Percentiles rank a stretch among this genome's conserved stretches.
These are phyloP conservation scores for Zizania latifolia DNA, from an alignment of 176 grass and related monocot species.

Conservation along the genomic window DNA sequence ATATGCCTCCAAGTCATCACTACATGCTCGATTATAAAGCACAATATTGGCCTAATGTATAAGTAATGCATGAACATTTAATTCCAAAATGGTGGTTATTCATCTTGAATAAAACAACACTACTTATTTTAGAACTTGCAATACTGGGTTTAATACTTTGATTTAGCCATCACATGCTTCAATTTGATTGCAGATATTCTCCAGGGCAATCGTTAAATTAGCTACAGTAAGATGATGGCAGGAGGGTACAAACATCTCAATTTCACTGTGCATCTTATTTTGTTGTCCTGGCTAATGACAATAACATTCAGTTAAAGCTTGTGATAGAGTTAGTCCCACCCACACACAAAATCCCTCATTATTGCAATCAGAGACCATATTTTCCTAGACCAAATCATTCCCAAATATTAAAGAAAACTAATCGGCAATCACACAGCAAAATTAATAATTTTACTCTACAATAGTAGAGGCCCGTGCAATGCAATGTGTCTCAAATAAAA, in stretches of 20 bases:
- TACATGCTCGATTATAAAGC: neutral
- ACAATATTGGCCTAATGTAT: neutral
- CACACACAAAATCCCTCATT: neutral
- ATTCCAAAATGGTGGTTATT: neutral
- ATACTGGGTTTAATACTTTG: neutral
- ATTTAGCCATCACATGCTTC: neutral
- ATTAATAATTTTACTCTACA: constrained; percentile 1
- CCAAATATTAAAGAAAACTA: neutral
- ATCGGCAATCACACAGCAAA: neutral
- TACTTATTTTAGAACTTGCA: neutral
- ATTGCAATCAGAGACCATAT: neutral
- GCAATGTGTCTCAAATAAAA: too few species aligned
- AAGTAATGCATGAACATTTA: neutral
- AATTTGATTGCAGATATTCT: neutral
- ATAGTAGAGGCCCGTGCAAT: too few species aligned
- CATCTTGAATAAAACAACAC: neutral
- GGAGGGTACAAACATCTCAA: neutral
- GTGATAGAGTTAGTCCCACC: neutral
- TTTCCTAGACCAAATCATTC: neutral
- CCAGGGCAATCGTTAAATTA: constrained; percentile 2
- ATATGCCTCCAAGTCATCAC: constrained; percentile 7
- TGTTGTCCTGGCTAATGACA: neutral
- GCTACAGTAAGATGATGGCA: neutral
- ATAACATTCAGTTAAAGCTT: neutral
- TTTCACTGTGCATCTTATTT: constrained; percentile 2